A percentile compares a stretch with the other conserved stretches of the same genome.
Conservation (phyloP, 1,284 basidiomycete species). For the Tilletia horrida region DNA sequence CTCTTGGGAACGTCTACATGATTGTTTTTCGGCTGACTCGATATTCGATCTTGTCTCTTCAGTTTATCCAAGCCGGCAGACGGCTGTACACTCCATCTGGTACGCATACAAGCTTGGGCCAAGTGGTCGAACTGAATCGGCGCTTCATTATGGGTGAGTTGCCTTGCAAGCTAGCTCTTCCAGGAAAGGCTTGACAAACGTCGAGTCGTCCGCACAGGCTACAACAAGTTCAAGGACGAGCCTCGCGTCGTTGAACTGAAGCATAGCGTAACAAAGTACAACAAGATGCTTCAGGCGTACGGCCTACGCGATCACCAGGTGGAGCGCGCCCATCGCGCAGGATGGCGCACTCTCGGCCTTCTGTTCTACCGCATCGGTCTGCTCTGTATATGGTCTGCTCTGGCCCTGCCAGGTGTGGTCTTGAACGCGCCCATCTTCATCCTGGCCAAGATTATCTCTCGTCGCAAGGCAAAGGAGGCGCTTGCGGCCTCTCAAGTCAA, state of each 20-base stretch:
- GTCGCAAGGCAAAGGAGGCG: slow-evolving; percentile 92
- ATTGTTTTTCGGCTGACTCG: background rate
- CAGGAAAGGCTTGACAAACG: background rate
- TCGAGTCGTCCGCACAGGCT: slow-evolving; percentile 60
- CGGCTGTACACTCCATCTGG: slow-evolving; percentile 92
- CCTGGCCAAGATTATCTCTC: slow-evolving; percentile 80
- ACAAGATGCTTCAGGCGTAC: slow-evolving; percentile 81
- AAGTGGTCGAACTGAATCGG: slow-evolving; percentile 94
- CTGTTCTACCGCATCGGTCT: slow-evolving; percentile 79
- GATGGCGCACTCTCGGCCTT: slow-evolving; percentile 83
- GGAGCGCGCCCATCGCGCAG: slow-evolving; percentile 63
- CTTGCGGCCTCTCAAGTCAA: slow-evolving; percentile 95
- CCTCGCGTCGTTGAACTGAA: slow-evolving; percentile 80
- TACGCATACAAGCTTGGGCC: slow-evolving; percentile 83
- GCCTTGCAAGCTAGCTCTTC: background rate
- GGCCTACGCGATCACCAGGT: slow-evolving; percentile 98
- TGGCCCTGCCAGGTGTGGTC: slow-evolving; percentile 91
- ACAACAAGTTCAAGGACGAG: slow-evolving; percentile 86
- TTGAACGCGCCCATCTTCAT: slow-evolving; percentile 94
- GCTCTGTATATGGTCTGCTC: slow-evolving; percentile 75
- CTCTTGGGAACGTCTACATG: background rate
- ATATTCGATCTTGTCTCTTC: slow-evolving; percentile 57
- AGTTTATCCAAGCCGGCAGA: slow-evolving; percentile 85
- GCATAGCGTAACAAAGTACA: slow-evolving; percentile 85
- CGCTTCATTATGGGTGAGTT: slow-evolving; percentile 70